A percentile compares a stretch with the other conserved stretches of the same genome.
These are phyloP conservation scores for Endothia cerciana DNA, from an alignment of 2,329 filamentous ascomycete species.

Conservation along the genomic window DNA sequence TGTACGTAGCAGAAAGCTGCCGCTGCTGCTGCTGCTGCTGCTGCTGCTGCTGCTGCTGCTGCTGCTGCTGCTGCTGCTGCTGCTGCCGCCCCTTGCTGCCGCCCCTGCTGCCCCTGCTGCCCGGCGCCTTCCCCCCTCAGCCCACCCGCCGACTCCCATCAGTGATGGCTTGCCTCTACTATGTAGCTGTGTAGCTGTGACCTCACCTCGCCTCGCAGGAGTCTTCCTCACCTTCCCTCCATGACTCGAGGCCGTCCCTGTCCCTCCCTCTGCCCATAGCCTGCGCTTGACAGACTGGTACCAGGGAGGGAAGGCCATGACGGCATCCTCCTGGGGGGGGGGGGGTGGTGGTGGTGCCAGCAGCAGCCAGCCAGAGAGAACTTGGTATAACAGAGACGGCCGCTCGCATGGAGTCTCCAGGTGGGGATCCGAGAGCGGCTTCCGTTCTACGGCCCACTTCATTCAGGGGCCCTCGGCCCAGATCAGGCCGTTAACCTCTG, in stretches of 20 bases:
- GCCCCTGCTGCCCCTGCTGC: too few relatives aligned
- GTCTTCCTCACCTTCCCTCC: not conserved
- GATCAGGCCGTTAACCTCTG: not conserved
- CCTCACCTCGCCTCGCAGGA: not conserved
- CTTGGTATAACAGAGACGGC: not conserved
- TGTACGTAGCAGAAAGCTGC: not conserved
- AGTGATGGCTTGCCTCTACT: not conserved
- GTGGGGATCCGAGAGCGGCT: not conserved
- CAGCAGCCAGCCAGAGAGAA: not conserved
- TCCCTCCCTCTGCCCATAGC: not conserved
- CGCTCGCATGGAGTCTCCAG: not conserved
- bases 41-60: too few relatives aligned
- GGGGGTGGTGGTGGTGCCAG: too few relatives aligned
- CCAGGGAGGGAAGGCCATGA: not conserved
- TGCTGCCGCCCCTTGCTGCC: too few relatives aligned
- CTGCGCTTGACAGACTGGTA: not conserved
- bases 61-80: too few relatives aligned
- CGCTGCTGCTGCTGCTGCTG: not conserved
- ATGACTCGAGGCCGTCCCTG: not conserved
- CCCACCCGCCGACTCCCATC: constrained; percentile 23
- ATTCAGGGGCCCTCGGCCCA: constrained; percentile 5
- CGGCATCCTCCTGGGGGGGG: not conserved
- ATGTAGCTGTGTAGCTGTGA: not conserved
- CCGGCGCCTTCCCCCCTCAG: constrained; percentile 22
- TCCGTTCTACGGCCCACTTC: not conserved